phyloP scores from a whole-genome alignment of 352 stramenopile species.

The Phytopythium helicoides region DNA sequence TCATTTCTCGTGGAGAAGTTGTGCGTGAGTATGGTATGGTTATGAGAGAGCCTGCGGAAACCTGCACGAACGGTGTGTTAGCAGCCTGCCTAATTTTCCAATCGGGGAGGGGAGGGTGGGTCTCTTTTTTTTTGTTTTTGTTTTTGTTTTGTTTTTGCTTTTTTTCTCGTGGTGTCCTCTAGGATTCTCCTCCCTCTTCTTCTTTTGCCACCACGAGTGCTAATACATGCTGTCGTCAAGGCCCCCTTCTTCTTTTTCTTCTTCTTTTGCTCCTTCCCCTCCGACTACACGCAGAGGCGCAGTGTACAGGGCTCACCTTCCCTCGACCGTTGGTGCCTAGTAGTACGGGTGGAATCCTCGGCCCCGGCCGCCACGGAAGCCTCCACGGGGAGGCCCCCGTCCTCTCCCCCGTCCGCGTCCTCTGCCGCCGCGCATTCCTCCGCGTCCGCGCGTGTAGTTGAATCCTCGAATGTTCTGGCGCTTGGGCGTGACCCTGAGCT shows the following conservation, averaged over 20 bases:
- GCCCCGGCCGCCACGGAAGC: constrained; percentile 66
- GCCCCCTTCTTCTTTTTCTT: constrained; percentile 6
- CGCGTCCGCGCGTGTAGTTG: constrained; percentile 55
- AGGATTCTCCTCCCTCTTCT: constrained; percentile 11
- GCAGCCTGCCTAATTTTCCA: no score
- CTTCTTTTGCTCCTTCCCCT: constrained; percentile 12
- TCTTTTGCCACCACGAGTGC: constrained; percentile 18
- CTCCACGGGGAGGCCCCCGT: constrained; percentile 48
- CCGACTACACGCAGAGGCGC: constrained; percentile 4
- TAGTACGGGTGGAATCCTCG: constrained; percentile 78
- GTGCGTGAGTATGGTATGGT: not conserved
- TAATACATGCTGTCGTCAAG: no score
- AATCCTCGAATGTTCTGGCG: constrained; percentile 82
- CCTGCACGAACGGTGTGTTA: no score
- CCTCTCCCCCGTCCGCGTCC: constrained; percentile 43
- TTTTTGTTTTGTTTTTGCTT: constrained; percentile 18
- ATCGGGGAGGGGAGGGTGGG: constrained; percentile 16
- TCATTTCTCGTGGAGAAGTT: constrained; percentile 16
- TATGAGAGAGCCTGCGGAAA: no score
- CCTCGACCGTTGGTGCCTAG: constrained; percentile 7
- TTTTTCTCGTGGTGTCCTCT: constrained; percentile 14
- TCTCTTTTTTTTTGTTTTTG: constrained; percentile 25
- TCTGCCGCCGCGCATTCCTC: constrained; percentile 28
- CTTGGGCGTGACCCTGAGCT: constrained; percentile 91
- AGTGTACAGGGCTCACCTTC: not conserved